These are phyloP conservation scores for Protomyces gravidus DNA, from an alignment of 1,139 yeast genomes.

Conservation along the genomic window DNA sequence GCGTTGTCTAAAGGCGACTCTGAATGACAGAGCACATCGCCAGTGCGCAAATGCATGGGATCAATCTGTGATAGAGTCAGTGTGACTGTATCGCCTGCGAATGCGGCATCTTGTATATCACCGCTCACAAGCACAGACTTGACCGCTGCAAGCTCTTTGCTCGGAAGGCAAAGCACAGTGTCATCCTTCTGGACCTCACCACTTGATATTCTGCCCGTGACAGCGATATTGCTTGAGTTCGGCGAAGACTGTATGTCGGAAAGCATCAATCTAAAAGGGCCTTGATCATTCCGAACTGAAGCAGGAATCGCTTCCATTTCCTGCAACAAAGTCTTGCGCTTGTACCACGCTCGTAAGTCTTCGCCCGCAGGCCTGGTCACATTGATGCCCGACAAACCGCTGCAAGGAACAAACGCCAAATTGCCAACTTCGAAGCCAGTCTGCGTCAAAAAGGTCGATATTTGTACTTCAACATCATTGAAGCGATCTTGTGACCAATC, in stretches of 20 bases:
- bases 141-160: constrained; percentile 9
- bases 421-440: constrained; percentile 57
- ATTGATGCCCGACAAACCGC: constrained; percentile 81
- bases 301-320: constrained; percentile 4
- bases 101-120: constrained; percentile 44
- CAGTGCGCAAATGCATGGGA: constrained; percentile 57
- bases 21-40: constrained; percentile 64
- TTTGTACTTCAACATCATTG: constrained; percentile 55
- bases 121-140: neutral
- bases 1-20: constrained; percentile 50
- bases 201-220: constrained; percentile 5
- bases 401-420: constrained; percentile 69
- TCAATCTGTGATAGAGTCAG: constrained; percentile 53
- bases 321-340: constrained; percentile 5
- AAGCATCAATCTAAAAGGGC: constrained; percentile 15
- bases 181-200: constrained; percentile 18
- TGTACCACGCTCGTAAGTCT: constrained; percentile 30
- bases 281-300: constrained; percentile 5
- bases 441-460: constrained; percentile 57
- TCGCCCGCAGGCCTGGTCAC: constrained; percentile 50
- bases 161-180: constrained; percentile 18
- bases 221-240: constrained; percentile 21
- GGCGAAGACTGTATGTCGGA: constrained; percentile 20
- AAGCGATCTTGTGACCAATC: constrained; percentile 68
- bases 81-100: constrained; percentile 67